These are phyloP conservation scores for Chrysoporthe austroafricana DNA, from an alignment of 2,329 filamentous ascomycete species.

Conservation along the genomic window DNA sequence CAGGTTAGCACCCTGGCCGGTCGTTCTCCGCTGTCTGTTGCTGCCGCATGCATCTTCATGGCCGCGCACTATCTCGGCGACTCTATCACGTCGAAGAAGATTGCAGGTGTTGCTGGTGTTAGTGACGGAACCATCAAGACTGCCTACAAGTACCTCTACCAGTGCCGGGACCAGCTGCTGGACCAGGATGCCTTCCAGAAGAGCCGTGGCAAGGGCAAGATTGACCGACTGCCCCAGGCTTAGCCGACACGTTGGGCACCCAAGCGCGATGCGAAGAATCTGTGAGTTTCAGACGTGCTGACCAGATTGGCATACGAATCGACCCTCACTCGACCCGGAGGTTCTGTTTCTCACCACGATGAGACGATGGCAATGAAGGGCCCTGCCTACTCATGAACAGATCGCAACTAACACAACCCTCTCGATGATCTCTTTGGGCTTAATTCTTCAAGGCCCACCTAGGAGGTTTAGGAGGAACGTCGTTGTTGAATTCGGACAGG, in stretches of 20 bases:
- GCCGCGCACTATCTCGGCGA: constrained; percentile 85
- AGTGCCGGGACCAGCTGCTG: constrained; percentile 40
- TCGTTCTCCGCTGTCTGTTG: constrained; percentile 90
- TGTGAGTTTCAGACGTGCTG: constrained; percentile 2
- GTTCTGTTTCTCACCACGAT: neutral
- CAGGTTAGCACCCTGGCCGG: constrained; percentile 82
- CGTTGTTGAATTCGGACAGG: neutral
- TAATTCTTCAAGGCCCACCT: too few relatives aligned
- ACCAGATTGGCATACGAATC: neutral
- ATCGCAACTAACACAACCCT: neutral
- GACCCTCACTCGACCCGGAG: neutral
- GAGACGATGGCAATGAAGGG: neutral
- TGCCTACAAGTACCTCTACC: constrained; percentile 87
- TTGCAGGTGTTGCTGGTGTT: constrained; percentile 81
- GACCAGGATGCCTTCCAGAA: constrained; percentile 26
- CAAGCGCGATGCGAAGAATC: neutral
- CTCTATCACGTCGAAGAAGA: constrained; percentile 80
- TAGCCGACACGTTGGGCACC: constrained; percentile 26
- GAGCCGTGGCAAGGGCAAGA: constrained; percentile 63
- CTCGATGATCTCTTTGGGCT: neutral
- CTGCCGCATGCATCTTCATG: constrained; percentile 96
- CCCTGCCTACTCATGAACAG: constrained; percentile 6
- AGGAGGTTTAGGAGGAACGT: neutral
- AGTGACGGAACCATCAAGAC: constrained; percentile 97
- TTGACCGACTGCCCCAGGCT: constrained; percentile 67